These are phyloP conservation scores for Spinacia oleracea DNA, from an alignment of 179 eudicot species.

Conservation along the genomic window DNA sequence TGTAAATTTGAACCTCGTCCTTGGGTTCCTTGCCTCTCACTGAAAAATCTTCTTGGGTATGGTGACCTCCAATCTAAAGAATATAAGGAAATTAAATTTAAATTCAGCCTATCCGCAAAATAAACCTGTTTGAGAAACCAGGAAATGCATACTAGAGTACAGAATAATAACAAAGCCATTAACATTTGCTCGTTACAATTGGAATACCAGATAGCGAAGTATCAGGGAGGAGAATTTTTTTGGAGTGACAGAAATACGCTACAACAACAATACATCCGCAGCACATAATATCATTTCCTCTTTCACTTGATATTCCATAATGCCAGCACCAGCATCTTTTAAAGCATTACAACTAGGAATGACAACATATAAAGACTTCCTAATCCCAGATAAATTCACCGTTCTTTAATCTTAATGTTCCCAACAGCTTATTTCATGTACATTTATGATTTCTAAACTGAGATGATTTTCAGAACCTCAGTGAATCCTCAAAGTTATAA, in stretches of 20 bases:
- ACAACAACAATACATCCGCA: neutral
- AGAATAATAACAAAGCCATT: neutral
- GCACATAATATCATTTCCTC: neutral
- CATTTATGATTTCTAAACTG: neutral
- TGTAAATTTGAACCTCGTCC: slow-evolving; percentile 97
- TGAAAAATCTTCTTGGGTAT: slow-evolving; percentile 70
- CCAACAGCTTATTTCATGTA: neutral
- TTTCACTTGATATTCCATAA: neutral
- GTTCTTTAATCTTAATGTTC: neutral
- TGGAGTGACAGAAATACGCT: neutral
- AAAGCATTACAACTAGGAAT: neutral
- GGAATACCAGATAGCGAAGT: neutral
- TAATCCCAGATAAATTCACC: neutral
- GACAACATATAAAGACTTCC: neutral
- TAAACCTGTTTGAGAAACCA: neutral
- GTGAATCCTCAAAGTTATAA: neutral
- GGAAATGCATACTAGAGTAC: neutral
- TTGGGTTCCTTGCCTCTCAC: slow-evolving; percentile 95
- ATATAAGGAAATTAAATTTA: neutral
- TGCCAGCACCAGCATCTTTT: neutral
- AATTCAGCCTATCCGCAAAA: neutral
- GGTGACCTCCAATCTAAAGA: slow-evolving; percentile 82
- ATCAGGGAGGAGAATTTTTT: neutral
- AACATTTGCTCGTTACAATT: neutral
- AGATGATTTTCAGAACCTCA: neutral